Evolutionary conservation across 768 basidiomycete genomes (phyloP), one percentile per base, ranked within the genome.

Genomic region (Leccinellum albellum): DNA sequence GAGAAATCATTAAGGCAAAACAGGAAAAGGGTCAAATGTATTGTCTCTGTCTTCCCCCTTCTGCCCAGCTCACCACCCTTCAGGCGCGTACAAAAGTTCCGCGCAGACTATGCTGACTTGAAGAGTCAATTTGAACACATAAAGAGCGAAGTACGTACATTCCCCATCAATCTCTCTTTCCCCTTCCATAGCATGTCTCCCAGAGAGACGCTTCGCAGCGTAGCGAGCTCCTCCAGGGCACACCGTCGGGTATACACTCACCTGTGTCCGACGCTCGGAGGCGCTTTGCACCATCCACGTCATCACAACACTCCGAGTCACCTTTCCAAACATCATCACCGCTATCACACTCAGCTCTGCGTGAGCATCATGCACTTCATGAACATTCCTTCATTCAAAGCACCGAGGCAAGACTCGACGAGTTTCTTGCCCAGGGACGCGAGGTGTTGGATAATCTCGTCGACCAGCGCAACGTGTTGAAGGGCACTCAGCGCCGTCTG

Each of bases 1-100:
- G 95, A 60, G 97, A 99, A 73, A 93, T 97, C 68, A 94, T 98
- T 52, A 93, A 91, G 64, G 86, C 91, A 46, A 98, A 97, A 75
- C 88, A 94, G 73, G 96, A 98, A 76, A 98, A 98, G 75, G 97
- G 95, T 0, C 82, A 89, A 69, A 88, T 89, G 91, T 94, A 64
- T 65, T 84, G 74, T 42, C 40, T 14, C 31, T 26, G 4, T 53
- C n/a, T n/a, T 56, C 35, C 12, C 52, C 51, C 31, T 26, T 56
- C 17, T 46, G 47, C 33, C 31, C 53, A 3, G 21, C 60, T 60
- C 24, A 58, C 45, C 32, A 32, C 44, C 60, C 59, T 24, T 1
- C 66, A 97, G 94, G 79, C 91, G 96, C 23, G 90, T 96, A 3
- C 89, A 91, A 65, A 94, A 93, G 73, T 94, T 99, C 65, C 84